Evolutionary conservation across 345 rosid species (phyloP).

Genomic region (Noccaea caerulescens): DNA sequence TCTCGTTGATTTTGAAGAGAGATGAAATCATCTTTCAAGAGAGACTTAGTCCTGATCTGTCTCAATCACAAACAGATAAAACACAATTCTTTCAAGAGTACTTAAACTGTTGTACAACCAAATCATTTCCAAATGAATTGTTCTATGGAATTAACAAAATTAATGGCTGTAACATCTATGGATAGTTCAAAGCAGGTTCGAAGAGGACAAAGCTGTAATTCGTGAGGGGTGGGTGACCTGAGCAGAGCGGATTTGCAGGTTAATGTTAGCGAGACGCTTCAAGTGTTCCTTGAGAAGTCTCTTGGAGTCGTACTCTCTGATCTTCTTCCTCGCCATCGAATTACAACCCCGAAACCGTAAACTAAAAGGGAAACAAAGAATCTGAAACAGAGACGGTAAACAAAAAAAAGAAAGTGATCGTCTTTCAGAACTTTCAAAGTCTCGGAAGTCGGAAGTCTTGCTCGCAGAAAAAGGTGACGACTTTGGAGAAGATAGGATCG

Average conservation of each 20-base stretch:
- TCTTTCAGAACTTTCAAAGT: background rate
- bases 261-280: conserved; percentile 65
- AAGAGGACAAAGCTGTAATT: conserved; percentile 20
- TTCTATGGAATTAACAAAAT: background rate
- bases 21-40: background rate
- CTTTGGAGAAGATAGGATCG: conserved; percentile 35
- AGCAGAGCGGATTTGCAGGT: conserved; percentile 75
- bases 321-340: conserved; percentile 87
- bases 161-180: background rate
- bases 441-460: background rate
- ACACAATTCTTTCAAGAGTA: background rate
- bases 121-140: background rate
- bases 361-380: conserved; percentile 18
- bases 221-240: conserved; percentile 48
- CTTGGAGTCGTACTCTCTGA: conserved; percentile 88
- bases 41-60: conserved; percentile 2
- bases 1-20: background rate
- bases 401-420: background rate
- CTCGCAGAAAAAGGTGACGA: conserved; percentile 21
- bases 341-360: background rate
- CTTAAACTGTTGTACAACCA: background rate
- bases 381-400: conserved; percentile 23
- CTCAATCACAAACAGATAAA: conserved; percentile 9
- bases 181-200: background rate
- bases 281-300: conserved; percentile 73